Evolutionary conservation across 768 basidiomycete genomes (phyloP), one percentile per base, ranked within the genome.

Genomic region (Suillus cothurnatus): DNA sequence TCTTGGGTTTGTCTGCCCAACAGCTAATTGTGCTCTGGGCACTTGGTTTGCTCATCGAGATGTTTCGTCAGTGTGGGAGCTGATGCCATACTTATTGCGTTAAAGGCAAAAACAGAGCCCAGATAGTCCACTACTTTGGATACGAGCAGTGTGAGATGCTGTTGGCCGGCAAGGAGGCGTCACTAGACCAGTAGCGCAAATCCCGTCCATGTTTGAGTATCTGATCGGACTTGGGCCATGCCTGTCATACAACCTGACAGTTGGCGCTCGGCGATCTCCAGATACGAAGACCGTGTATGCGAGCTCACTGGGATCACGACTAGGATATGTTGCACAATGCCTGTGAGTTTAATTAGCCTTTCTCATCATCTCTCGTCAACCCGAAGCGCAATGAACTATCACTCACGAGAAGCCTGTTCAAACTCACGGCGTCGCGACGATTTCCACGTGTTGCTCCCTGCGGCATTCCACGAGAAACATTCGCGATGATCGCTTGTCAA

Each of bases 301-400:
- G 31, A n/a, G 31, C 31, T 55, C 53, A 12, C 53, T 55, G 53
- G 31, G 53, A 55, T 55, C 21, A 14, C 32, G 21, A 12, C 21
- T 21, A 31, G 31, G 53, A 6, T 14, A 32, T 55, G 12, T 34
- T 55, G 21, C 21, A 34, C 21, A 14, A 4, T 14, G 53, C 21
- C 53, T 12, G 53, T 55, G 53, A 55, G 32, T 55, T 34, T 32
- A 55, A 55, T 55, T 32, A n/a, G 21, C 14, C 53, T 55, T 55
- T 34, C 32, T 14, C 21, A 21, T 55, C 53, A 21, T 14, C 31
- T 34, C 32, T 34, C 12, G 32, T n/a, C 12, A 32, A 34, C 12
- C 12, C 53, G 53, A 55, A 55, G 53, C 21, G 32, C 11, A 55
- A 50, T 21, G 32, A 34, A 21, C 21, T 38, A 2, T 2, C 41